phyloP scores from a whole-genome alignment of 2,329 filamentous ascomycete genomes.

The Colletotrichum viniferum region DNA sequence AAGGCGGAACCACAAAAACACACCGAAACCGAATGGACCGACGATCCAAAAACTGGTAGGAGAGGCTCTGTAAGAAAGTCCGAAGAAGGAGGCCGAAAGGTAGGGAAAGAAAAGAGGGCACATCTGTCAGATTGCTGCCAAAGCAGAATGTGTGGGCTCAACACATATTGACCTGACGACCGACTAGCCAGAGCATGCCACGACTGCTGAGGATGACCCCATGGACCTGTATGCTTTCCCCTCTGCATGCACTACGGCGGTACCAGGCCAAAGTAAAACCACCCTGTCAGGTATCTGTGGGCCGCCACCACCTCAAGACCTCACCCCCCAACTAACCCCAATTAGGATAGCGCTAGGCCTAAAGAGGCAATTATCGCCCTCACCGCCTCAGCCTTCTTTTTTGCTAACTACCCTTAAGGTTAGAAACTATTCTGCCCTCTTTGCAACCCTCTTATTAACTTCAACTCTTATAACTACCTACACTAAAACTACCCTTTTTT shows the following conservation, averaged over 20 bases:
- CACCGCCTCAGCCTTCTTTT: too few species aligned
- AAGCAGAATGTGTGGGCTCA: slow-evolving; percentile 14
- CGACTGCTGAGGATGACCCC: slow-evolving; percentile 28
- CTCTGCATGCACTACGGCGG: slow-evolving; percentile 33
- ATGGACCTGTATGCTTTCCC: slow-evolving; percentile 16
- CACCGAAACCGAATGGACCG: not conserved
- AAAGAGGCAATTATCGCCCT: too few species aligned
- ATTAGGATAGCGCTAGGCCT: too few species aligned
- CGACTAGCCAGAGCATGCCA: slow-evolving; percentile 40
- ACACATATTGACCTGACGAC: slow-evolving; percentile 15
- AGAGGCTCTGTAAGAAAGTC: not conserved
- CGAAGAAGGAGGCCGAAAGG: not conserved
- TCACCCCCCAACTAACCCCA: too few species aligned
- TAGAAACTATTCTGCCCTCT: too few species aligned
- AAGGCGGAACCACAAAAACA: not conserved
- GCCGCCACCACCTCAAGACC: too few species aligned
- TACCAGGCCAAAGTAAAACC: too few species aligned
- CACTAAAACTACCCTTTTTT: too few species aligned
- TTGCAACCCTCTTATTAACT: too few species aligned
- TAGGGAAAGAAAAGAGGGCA: not conserved
- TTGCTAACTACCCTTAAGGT: too few species aligned
- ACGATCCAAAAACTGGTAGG: not conserved
- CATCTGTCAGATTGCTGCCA: slow-evolving; percentile 5
- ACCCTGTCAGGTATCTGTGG: too few species aligned
- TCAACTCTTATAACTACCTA: too few species aligned